These are phyloP conservation scores for Sugiyamaella xylanicola DNA, from an alignment of 1,139 yeast species.

Conservation along the genomic window DNA sequence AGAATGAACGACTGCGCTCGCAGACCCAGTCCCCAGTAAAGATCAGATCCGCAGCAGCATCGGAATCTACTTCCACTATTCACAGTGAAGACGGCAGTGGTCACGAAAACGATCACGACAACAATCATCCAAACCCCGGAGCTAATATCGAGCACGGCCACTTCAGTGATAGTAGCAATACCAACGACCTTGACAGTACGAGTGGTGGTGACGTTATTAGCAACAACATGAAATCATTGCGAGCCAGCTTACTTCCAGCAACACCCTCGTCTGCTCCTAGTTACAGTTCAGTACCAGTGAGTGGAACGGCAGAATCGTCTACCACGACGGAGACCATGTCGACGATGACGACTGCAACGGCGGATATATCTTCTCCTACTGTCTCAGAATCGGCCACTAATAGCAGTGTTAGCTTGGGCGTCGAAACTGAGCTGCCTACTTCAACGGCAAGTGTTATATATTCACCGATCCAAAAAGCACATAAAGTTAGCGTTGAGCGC, in stretches of 20 bases:
- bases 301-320: no score
- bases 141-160: no score
- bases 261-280: not conserved
- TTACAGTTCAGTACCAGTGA: no score
- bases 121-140: no score
- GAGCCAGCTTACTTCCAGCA: not conserved
- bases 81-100: not conserved
- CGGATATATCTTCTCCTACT: not conserved
- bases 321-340: no score
- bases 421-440: not conserved
- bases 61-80: conserved; percentile 13
- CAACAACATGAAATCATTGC: not conserved
- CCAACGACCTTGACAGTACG: not conserved
- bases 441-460: conserved; percentile 4
- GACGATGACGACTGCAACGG: no score
- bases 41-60: conserved; percentile 10
- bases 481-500: conserved; percentile 10
- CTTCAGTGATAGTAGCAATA: not conserved
- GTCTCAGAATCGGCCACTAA: not conserved
- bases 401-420: not conserved
- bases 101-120: not conserved
- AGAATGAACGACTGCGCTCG: conserved; percentile 27
- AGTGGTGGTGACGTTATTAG: not conserved
- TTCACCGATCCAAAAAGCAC: conserved; percentile 12
- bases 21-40: conserved; percentile 13